Evolutionary conservation across 2,329 filamentous ascomycete species (phyloP), one percentile per base, ranked within the genome.

Genomic region (Aspergillus pseudoterreus): DNA sequence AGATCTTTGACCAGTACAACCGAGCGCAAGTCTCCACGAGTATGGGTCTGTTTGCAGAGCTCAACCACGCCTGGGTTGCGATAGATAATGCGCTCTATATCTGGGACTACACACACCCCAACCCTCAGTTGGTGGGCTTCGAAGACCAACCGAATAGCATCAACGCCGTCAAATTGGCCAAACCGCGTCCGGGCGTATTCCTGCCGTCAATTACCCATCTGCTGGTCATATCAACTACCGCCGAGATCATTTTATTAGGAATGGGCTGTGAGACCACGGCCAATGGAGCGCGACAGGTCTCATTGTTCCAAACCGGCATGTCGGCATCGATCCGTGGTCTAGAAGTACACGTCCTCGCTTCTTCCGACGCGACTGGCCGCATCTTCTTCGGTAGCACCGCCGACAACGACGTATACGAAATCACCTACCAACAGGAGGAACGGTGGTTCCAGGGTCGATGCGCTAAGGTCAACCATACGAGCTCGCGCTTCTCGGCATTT

Each of bases 341-440:
- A 51, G 85, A 89, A 60, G 86, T 96, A 36, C 84, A 83, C 50
- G 80, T 87, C 43, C 91, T 99, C 60, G 85, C 85, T 19, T 90
- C 88, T 14, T 94, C 92, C 0, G 73, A 76, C 2, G 84, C 86
- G 17, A 87, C 84, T 19, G 95, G 95, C 8, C 88, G 94, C 55
- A 94, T 99, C 58, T 99, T 99, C 77, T 96, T 96, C 65, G 86
- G 88, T 39, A 90, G 91, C 35, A 82, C 81, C 46, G 81, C 79
- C 46, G 89, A 92, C 58, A 90, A 90, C 57, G 92, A 97, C 62
- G 84, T 99, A 44, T 90, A 94, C 69, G 94, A 99, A 72, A 82
- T 99, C 49, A 92, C 88, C 60, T 99, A 99, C 68, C 92, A 97
- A 71, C 91, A 96, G 65, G 91, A 97, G 70, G 94, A 99, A 72